A percentile compares a stretch with the other conserved stretches of the same genome.
Evolutionary conservation across 2,329 filamentous ascomycete genomes (phyloP).

Genomic region (Xylaria polymorpha): DNA sequence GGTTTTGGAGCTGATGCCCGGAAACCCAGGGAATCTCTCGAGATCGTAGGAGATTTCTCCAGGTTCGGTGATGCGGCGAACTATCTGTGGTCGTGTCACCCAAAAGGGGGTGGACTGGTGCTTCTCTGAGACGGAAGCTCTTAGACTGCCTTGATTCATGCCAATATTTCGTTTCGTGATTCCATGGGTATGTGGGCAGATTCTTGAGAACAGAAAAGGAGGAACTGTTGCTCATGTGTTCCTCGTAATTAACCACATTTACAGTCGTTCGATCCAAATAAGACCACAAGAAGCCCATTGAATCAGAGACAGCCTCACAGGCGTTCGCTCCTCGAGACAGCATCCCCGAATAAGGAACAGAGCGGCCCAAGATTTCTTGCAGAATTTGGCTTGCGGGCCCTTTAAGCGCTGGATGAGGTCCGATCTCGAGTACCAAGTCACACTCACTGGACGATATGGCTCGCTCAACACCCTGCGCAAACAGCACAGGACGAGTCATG

Average conservation of each 20-base stretch:
- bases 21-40: neutral
- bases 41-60: neutral
- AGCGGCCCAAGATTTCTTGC: neutral
- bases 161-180: slow-evolving; percentile 3
- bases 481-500: slow-evolving; percentile 4
- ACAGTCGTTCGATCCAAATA: neutral
- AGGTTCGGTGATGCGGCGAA: neutral
- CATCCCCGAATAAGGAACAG: neutral
- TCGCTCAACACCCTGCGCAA: neutral
- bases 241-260: neutral
- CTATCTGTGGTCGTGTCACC: slow-evolving; percentile 1
- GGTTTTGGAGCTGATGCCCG: neutral
- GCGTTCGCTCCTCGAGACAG: neutral
- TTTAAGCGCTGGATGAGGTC: slow-evolving; percentile 5
- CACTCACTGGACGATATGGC: neutral
- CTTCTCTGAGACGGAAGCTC: neutral
- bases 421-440: slow-evolving; percentile 4
- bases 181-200: neutral
- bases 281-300: neutral
- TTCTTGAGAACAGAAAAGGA: neutral
- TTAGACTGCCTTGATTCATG: neutral
- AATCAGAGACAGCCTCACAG: too few species aligned
- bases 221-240: too few species aligned
- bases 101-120: neutral
- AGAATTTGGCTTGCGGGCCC: neutral